Base-by-base conservation (phyloP, 306 rosid genomes). In the Mimosa pudica region DNA sequence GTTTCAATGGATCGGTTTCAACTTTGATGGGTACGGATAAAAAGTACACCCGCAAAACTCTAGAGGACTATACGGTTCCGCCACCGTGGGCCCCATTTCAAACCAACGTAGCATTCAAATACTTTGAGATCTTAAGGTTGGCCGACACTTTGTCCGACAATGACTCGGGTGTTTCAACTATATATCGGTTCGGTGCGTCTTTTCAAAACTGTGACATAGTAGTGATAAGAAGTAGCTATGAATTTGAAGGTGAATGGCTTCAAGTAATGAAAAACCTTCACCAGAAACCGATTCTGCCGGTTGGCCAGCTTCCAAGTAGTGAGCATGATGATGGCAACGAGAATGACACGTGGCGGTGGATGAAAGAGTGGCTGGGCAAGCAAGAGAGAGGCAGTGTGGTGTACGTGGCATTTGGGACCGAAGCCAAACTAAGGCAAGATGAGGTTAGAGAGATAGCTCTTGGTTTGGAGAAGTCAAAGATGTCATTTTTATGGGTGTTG, bases 221-320 rank as follows among this genome's bases (percentile, higher is more conserved):
- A 20, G 10, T 60, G 36, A 1, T 75, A 8, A 13, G 45, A 18
- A 42, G 79, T 3, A 24, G 70, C 30, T 46, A 6, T n/a, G 71
- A 62, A 33, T 41, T 79, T 45, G 71, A 79, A 60, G 24, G 9
- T 16, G 77, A 58, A 44, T 79, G 82, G 77, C 20, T 79, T 46
- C 62, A 77, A 11, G 7, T 77, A 17, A 30, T 68, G 0, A 11
- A 47, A 1, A 9, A 20, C 58, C 51, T 79, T 33, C 3, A 33
- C 69, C 0, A 10, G n/a, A 63, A 33, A 63, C 44, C 44, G 2
- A 0, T 33, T 63, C 18, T 63, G 4, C 66, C 66, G 1, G 38
- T 24, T 0, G 66, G 66, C 17, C 16, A 10, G 24, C 66, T 60
- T 20, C 11, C 66, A 14, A 60, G 35, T 35, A 60, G 7, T 2